A percentile compares a stretch with the other conserved stretches of the same genome.
Conservation (phyloP, 768 basidiomycete species). For the Clathrus columnatus region DNA sequence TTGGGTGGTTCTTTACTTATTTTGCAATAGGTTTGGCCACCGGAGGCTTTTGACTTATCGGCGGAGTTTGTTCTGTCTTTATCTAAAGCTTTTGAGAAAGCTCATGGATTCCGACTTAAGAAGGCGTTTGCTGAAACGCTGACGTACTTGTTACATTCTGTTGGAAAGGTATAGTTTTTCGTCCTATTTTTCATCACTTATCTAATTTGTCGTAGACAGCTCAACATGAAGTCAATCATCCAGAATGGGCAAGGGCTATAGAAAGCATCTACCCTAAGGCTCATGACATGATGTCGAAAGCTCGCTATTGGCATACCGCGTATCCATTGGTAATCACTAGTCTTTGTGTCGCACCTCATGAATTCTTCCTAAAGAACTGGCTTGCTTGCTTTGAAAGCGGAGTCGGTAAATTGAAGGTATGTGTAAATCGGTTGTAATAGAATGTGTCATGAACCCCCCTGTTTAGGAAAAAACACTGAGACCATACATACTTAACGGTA, state of each 20-base stretch:
- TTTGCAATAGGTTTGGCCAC: constrained; percentile 74
- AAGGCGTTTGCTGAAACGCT: constrained; percentile 79
- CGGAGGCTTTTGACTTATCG: constrained; percentile 86
- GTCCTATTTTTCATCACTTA: background rate
- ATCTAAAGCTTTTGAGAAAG: constrained; percentile 73
- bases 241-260: constrained; percentile 88
- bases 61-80: constrained; percentile 84
- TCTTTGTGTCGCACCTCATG: constrained; percentile 80
- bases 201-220: constrained; percentile 50
- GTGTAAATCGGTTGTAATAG: constrained; percentile 3
- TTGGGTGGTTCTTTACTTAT: background rate
- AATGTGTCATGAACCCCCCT: constrained; percentile 12
- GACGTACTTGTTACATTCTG: constrained; percentile 69
- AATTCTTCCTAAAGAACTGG: constrained; percentile 83
- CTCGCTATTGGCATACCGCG: constrained; percentile 81
- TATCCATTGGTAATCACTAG: constrained; percentile 78
- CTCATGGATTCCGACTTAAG: constrained; percentile 78
- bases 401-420: constrained; percentile 73
- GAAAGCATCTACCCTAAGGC: constrained; percentile 77
- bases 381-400: constrained; percentile 60
- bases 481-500: constrained; percentile 67
- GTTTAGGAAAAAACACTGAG: constrained; percentile 71
- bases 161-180: constrained; percentile 51
- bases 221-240: constrained; percentile 93
- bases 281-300: constrained; percentile 77